phyloP scores from a whole-genome alignment of 2,329 filamentous ascomycete genomes.

The Penicillium sp. region DNA sequence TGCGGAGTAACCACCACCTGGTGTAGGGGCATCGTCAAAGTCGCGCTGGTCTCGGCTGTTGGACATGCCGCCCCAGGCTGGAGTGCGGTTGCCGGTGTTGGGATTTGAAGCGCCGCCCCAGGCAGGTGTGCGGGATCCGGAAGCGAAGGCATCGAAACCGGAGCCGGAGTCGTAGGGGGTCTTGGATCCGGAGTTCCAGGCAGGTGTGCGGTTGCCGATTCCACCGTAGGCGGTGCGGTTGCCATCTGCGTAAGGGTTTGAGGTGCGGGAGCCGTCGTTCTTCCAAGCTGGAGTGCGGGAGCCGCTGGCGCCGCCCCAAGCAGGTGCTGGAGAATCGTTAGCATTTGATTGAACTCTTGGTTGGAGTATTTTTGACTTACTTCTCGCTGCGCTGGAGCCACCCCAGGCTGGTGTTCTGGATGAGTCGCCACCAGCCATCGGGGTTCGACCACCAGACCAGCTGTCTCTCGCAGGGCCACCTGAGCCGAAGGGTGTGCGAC shows the following conservation, averaged over 20 bases:
- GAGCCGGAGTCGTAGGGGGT: slow-evolving; percentile 70
- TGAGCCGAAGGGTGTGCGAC: slow-evolving; percentile 51
- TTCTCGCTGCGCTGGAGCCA: slow-evolving; percentile 54
- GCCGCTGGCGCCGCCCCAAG: slow-evolving; percentile 48
- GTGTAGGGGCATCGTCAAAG: slow-evolving; percentile 74
- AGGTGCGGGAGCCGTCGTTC: slow-evolving; percentile 59
- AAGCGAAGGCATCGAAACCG: slow-evolving; percentile 66
- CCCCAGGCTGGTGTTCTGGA: slow-evolving; percentile 80
- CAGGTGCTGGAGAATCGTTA: slow-evolving; percentile 39
- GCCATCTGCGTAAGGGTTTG: slow-evolving; percentile 66
- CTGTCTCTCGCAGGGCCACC: slow-evolving; percentile 48
- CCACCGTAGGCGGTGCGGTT: slow-evolving; percentile 74
- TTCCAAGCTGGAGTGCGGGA: slow-evolving; percentile 55
- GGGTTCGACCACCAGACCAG: slow-evolving; percentile 71
- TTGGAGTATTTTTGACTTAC: slow-evolving; percentile 52
- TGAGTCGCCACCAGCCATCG: slow-evolving; percentile 59
- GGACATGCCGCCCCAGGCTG: slow-evolving; percentile 40
- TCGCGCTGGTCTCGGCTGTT: slow-evolving; percentile 38
- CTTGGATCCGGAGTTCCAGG: slow-evolving; percentile 76
- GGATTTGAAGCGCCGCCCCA: slow-evolving; percentile 62
- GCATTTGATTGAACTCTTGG: slow-evolving; percentile 2
- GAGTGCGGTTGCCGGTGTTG: slow-evolving; percentile 51
- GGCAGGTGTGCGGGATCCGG: slow-evolving; percentile 76
- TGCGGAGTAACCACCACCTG: slow-evolving; percentile 65
- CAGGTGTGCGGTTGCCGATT: slow-evolving; percentile 67